Evolutionary conservation across 352 stramenopile species (phyloP).

Genomic region (Pythium myriotylum): DNA sequence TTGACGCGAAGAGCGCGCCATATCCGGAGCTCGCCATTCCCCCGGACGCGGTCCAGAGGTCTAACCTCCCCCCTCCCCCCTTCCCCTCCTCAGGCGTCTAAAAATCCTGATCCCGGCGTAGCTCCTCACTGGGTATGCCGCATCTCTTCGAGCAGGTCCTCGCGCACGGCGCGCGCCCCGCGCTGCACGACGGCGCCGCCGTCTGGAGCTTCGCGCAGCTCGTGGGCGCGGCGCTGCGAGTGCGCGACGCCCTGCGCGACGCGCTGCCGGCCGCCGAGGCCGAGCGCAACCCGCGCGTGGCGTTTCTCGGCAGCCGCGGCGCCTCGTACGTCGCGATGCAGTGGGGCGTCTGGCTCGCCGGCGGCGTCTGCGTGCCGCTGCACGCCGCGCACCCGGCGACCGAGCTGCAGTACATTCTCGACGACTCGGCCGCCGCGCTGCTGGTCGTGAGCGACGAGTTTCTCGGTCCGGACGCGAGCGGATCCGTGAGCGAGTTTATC

Average conservation of each 20-base stretch:
- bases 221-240: constrained; percentile 31
- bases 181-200: constrained; percentile 22
- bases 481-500: constrained; percentile 14
- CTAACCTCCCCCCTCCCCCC: too few relatives aligned
- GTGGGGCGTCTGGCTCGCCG: constrained; percentile 76
- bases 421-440: constrained; percentile 50
- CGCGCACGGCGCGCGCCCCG: constrained; percentile 14
- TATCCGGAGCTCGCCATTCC: constrained; percentile 58
- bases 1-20: constrained; percentile 73
- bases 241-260: constrained; percentile 38
- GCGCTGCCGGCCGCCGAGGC: background rate
- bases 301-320: constrained; percentile 43
- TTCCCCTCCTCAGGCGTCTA: too few relatives aligned
- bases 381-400: constrained; percentile 53
- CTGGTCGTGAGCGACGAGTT: constrained; percentile 55
- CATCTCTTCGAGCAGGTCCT: constrained; percentile 35
- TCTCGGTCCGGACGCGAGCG: constrained; percentile 12
- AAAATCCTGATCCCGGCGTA: too few relatives aligned
- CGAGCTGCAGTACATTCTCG: constrained; percentile 77
- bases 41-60: too few relatives aligned
- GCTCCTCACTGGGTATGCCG: too few relatives aligned
- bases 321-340: constrained; percentile 66
- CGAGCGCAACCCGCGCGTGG: constrained; percentile 26
- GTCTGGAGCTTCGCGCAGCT: constrained; percentile 53
- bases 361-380: constrained; percentile 66